Percentiles rank a stretch among this genome's conserved stretches.
Conservation (phyloP, 78 protist species). For the Monocercomonoides exilis region DNA sequence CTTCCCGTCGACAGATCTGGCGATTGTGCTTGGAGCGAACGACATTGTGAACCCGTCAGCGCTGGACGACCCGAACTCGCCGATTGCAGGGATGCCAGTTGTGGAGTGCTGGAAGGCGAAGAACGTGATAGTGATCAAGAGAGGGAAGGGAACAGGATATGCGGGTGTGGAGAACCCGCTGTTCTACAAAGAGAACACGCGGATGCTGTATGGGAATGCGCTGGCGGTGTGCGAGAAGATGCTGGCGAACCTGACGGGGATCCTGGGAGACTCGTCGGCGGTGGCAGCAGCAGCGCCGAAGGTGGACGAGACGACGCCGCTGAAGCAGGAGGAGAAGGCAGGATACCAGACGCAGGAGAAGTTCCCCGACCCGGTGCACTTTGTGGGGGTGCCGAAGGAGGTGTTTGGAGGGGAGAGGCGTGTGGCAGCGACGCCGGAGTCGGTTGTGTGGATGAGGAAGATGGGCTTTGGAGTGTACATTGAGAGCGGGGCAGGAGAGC, state of each 20-base stretch:
- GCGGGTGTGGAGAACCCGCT: constrained; percentile 89
- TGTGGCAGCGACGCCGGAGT: constrained; percentile 33
- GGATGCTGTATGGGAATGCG: constrained; percentile 92
- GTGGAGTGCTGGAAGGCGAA: constrained; percentile 51
- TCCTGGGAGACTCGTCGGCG: background rate
- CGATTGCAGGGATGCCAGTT: constrained; percentile 94
- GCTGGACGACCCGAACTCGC: constrained; percentile 78
- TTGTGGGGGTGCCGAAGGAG: constrained; percentile 14
- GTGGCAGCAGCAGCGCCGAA: background rate
- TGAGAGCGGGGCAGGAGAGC: constrained; percentile 43
- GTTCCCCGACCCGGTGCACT: background rate
- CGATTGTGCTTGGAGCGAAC: constrained; percentile 86
- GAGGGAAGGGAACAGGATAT: constrained; percentile 89
- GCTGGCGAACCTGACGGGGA: background rate
- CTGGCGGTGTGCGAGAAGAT: constrained; percentile 25
- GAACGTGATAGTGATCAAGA: constrained; percentile 74
- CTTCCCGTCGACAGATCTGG: constrained; percentile 58
- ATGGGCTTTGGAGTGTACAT: constrained; percentile 28
- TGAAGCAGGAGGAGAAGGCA: background rate
- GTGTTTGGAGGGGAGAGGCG: constrained; percentile 23
- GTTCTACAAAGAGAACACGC: constrained; percentile 78
- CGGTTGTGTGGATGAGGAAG: constrained; percentile 32
- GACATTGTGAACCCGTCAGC: constrained; percentile 96
- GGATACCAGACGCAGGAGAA: background rate
- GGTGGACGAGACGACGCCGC: background rate